Percentiles rank a stretch among this genome's conserved stretches.
These are phyloP conservation scores for Stachybotrys echinatus DNA, from an alignment of 2,329 filamentous ascomycete genomes.

Conservation along the genomic window DNA sequence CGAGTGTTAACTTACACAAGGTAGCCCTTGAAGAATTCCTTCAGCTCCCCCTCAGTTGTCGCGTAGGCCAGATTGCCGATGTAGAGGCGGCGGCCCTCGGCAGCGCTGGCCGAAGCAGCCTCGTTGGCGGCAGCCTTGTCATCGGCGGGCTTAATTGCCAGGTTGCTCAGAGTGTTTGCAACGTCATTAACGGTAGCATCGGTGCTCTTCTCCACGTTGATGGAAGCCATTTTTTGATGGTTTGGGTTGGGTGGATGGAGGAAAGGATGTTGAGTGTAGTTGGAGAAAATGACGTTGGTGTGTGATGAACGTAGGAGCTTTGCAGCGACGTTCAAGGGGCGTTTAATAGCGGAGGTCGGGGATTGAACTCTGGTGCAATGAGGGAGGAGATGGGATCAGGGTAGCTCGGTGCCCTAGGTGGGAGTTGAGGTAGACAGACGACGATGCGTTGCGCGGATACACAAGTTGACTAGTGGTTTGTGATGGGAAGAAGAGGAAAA, in stretches of 20 bases:
- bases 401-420: constrained; percentile 89
- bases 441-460: constrained; percentile 42
- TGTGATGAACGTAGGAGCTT: constrained; percentile 20
- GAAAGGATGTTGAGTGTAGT: constrained; percentile 33
- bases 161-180: constrained; percentile 69
- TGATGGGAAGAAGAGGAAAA: constrained; percentile 32
- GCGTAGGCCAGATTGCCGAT: constrained; percentile 99
- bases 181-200: constrained; percentile 69
- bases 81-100: constrained; percentile 98
- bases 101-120: constrained; percentile 92
- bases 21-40: constrained; percentile 99
- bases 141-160: constrained; percentile 54
- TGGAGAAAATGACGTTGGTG: constrained; percentile 41
- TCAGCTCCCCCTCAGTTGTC: constrained; percentile 99
- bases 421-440: constrained; percentile 37
- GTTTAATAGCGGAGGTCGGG: constrained; percentile 32
- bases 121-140: constrained; percentile 68
- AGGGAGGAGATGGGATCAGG: constrained; percentile 55
- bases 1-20: constrained; percentile 69
- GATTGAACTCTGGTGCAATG: constrained; percentile 69
- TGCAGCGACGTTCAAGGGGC: constrained; percentile 40
- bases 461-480: constrained; percentile 38
- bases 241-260: constrained; percentile 9
- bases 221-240: constrained; percentile 76
- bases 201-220: constrained; percentile 57